Percentiles rank a stretch among this genome's conserved stretches.
phyloP scores from a whole-genome alignment of 495 filamentous ascomycete genomes.

The Pyrenula aspistea region DNA sequence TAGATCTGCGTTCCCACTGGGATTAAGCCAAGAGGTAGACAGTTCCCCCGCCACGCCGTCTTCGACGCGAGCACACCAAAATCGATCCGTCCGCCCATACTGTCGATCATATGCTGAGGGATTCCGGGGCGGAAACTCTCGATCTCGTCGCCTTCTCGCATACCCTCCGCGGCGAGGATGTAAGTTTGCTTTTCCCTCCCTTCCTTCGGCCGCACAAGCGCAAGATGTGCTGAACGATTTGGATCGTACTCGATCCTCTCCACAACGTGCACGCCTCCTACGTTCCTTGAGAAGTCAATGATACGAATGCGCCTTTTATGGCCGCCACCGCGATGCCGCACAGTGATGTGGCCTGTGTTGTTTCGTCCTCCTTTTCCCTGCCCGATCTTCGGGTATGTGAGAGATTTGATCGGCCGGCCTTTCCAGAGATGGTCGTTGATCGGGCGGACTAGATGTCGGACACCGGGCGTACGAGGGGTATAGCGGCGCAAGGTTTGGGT shows the following conservation, averaged over 20 bases:
- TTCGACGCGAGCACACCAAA: slow-evolving; percentile 89
- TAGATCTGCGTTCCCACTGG: slow-evolving; percentile 83
- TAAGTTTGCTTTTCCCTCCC: slow-evolving; percentile 48
- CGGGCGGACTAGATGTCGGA: slow-evolving; percentile 80
- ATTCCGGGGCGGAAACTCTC: slow-evolving; percentile 86
- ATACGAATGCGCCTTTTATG: slow-evolving; percentile 81
- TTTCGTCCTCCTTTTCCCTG: slow-evolving; percentile 89
- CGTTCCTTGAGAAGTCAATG: slow-evolving; percentile 70
- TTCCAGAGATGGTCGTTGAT: slow-evolving; percentile 97
- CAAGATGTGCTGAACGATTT: slow-evolving; percentile 85
- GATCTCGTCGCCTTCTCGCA: slow-evolving; percentile 82
- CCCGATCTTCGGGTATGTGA: slow-evolving; percentile 86
- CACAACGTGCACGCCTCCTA: slow-evolving; percentile 68
- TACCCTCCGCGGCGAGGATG: slow-evolving; percentile 84
- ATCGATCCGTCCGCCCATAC: slow-evolving; percentile 84
- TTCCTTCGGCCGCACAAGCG: slow-evolving; percentile 58
- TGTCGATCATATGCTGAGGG: slow-evolving; percentile 67
- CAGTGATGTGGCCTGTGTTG: slow-evolving; percentile 68
- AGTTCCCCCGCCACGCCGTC: slow-evolving; percentile 92
- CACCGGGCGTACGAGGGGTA: slow-evolving; percentile 86
- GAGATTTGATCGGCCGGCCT: slow-evolving; percentile 65
- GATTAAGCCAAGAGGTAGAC: slow-evolving; percentile 86
- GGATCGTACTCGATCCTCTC: slow-evolving; percentile 96
- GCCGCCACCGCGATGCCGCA: slow-evolving; percentile 84
- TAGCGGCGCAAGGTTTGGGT: slow-evolving; percentile 51